Base-by-base conservation (phyloP, 2,329 filamentous ascomycete species). In the Sarocladium brachiariae region DNA sequence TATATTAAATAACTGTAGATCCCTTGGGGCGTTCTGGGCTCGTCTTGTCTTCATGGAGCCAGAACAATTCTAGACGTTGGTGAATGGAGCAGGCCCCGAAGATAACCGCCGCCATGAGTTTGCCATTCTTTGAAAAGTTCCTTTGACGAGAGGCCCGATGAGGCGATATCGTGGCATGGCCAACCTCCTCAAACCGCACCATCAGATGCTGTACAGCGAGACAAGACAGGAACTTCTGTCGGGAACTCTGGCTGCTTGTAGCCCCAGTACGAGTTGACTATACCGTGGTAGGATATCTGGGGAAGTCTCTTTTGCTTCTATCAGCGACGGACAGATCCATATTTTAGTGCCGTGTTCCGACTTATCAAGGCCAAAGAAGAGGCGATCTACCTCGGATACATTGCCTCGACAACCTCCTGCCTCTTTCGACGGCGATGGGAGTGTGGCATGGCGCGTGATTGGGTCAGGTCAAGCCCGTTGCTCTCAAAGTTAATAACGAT, bases 141-240 rank as follows among this genome's bases (percentile, higher is more conserved):
- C 43, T 19, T 31, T 30, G 43, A 14, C 24, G n/a, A 18, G 43
- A 47, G 43, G 9, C 43, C 25, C 31, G 33, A 33, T 31, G 25
- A 31, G 14, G 43, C 18, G 43, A 31, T 47, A 19, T 31, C 21
- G 27, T 10, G 9, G 6, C 4, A 6, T 33, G n/a, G 10, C 24
- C 25, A 21, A 25, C 43, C n/a, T 18, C 33, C 13, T 19, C 8
- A 4, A 31, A 6, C n/a, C n/a, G n/a, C 19, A 18, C 25, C 8
- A 23, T 19, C 43, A 19, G 6, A 33, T 33, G 25, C 25, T 31
- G n/a, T 7, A 31, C 27, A 30, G 27, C 27, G 27, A 30, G 27
- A 23, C 25, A 25, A n/a, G 19, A 33, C 43, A 47, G 43, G 43
- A 33, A 47, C 43, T 47, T 47, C 25, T 47, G 27, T 39, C 16